Evolutionary conservation across 495 filamentous ascomycete species (phyloP), one percentile per base, ranked within the genome.

Genomic region (Neurospora discreta): DNA sequence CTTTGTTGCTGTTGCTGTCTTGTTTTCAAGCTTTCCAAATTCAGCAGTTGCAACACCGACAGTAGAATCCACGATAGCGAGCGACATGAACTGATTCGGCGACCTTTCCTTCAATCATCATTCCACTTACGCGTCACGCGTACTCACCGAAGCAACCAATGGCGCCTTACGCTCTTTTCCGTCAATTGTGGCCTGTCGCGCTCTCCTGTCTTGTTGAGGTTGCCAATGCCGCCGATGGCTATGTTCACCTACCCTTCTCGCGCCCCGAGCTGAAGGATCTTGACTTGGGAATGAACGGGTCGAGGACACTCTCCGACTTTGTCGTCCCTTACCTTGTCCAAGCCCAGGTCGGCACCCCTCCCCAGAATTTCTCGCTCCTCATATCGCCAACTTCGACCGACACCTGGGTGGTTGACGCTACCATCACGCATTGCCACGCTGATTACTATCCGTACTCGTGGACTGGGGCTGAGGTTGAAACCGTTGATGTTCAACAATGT

Each of bases 361-460:
- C 79, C 7, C 90, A 93, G 75, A 77, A 75, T 8, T 69, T 93
- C 26, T 81, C 81, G 11, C 73, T 93, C 70, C 82, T 88, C 71
- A 80, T 93, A 71, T 89, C 92, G 75, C 89, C 90, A 7, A 89
- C 89, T 15, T 90, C 88, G 71, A 90, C 89, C 67, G 90, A 94
- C 80, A 81, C 94, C 7, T 96, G 93, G 93, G 83, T 87, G 20
- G 91, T 90, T 74, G 82, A 86, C 20, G 82, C 84, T 5, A 81
- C 82, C 65, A 88, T 87, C 16, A 71, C 76, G 5, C 74, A 88
- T 9, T 93, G 90, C 74, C 73, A 78, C 2, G 70, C 72, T 38
- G 75, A 78, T 23, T 77, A 75, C 72, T 41, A 72, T 9, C 67
- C 68, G 52, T 69, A 73, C 26, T 67, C 36, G 18, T 75, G 71